Base-by-base conservation (phyloP, 192 early-diverging fungal genomes). In the Obelidium mucronatum region DNA sequence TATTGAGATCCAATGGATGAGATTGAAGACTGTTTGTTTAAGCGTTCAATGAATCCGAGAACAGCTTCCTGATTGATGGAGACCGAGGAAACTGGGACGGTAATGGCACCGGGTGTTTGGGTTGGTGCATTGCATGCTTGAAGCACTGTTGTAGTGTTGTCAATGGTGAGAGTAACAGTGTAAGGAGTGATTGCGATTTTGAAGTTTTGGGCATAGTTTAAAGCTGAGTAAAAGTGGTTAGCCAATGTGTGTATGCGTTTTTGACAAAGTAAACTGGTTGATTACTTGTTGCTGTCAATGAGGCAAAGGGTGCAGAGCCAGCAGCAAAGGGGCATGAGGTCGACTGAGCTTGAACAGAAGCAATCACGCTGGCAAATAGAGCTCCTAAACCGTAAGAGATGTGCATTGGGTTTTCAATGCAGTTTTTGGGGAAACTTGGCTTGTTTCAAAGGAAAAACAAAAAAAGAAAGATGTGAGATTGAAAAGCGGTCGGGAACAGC, bases 131-230 rank as follows among this genome's bases (percentile, higher is more conserved):
- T 69, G 67, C 67, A 69, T 19, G 67, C 67, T 11, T n/a, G 11
- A 19, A 69, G 67, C 11, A 19, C 30, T 13, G 44, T 22, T 3
- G 15, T 59, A 34, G 66, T 30, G n/a, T 15, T 37, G 61, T 61
- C 44, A 33, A 75, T 35, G 35, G 28, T 48, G 1, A 73, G 15
- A 4, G 40, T 52, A 0, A 37, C 17, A 19, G 60, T 44, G 61
- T 39, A 64, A 40, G 15, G n/a, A 26, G 13, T 35, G 24, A 67
- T 22, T 30, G 26, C 6, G 37, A 75, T 15, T 5, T 15, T 28
- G 35, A 75, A 75, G 34, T 75, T 52, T 61, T 75, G 58, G 31
- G 44, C 44, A 19, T 48, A 48, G 11, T 48, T 48, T 6, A 48
- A 15, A 6, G 44, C 8, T 15, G 44, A n/a, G n/a, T n/a, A 19